Percentiles rank a stretch among this genome's conserved stretches.
These are phyloP conservation scores for Tuber melanosporum DNA, from an alignment of 495 filamentous ascomycete species.

Conservation along the genomic window DNA sequence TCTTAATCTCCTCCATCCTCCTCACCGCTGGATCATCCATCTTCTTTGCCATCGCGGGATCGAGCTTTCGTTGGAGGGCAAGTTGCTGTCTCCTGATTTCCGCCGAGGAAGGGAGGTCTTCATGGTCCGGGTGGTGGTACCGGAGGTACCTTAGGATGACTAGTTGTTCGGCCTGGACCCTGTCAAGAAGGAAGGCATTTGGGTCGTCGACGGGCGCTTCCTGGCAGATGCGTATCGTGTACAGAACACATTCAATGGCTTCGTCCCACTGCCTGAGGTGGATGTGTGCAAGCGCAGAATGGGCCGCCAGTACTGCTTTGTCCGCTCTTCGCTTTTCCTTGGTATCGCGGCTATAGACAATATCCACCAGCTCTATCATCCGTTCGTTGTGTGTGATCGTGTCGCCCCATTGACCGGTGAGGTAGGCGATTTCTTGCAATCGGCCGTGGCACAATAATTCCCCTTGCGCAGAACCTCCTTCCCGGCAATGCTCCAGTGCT, in stretches of 20 bases:
- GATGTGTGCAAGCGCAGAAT: not conserved
- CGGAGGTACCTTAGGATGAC: not conserved
- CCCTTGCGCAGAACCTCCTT: not conserved
- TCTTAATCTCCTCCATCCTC: not conserved
- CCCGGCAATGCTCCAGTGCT: not conserved
- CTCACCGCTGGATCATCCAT: not conserved
- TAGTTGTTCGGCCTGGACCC: not conserved
- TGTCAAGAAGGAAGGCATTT: not conserved
- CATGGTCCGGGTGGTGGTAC: not conserved
- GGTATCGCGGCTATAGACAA: not conserved
- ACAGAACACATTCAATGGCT: constrained; percentile 8
- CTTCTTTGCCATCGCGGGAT: not conserved
- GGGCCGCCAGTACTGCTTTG: not conserved
- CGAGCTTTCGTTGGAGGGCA: not conserved
- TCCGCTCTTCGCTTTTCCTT: not conserved
- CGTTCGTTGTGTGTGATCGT: not conserved
- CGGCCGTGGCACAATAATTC: not conserved
- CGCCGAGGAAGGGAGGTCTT: not conserved
- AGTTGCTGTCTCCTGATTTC: not conserved
- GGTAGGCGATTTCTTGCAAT: constrained; percentile 3
- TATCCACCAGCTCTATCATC: not conserved
- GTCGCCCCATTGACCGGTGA: not conserved
- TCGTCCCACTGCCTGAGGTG: constrained; percentile 24
- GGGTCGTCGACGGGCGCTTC: not conserved
- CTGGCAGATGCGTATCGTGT: not conserved